These are phyloP conservation scores for Echinosophora koreensis DNA, from an alignment of 306 rosid species.

Conservation along the genomic window DNA sequence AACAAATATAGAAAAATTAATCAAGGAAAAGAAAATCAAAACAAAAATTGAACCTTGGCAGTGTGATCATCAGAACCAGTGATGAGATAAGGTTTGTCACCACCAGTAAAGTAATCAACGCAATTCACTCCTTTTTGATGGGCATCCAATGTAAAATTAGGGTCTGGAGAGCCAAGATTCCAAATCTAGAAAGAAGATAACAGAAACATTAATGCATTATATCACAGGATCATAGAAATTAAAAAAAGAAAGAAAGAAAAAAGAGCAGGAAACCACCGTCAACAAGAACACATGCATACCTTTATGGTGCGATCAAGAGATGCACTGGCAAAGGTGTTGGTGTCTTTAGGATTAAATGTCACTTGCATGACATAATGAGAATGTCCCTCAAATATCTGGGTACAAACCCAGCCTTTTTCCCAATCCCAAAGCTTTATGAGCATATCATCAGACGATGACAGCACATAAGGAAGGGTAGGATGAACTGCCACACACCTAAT, in stretches of 20 bases:
- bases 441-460: slow-evolving; percentile 99
- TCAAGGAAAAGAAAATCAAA: slow-evolving; percentile 20
- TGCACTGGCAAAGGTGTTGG: slow-evolving; percentile 99
- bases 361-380: slow-evolving; percentile 99
- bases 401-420: slow-evolving; percentile 98
- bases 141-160: slow-evolving; percentile 98
- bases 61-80: slow-evolving; percentile 99
- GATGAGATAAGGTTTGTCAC: slow-evolving; percentile 96
- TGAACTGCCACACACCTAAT: slow-evolving; percentile 98
- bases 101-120: slow-evolving; percentile 98
- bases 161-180: slow-evolving; percentile 99
- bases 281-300: slow-evolving; percentile 58
- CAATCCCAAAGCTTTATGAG: slow-evolving; percentile 99
- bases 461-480: slow-evolving; percentile 96
- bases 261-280: slow-evolving; percentile 29
- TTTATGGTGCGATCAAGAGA: slow-evolving; percentile 99
- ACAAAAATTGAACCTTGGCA: slow-evolving; percentile 72
- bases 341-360: slow-evolving; percentile 97
- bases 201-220: slow-evolving; percentile 43
- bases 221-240: slow-evolving; percentile 38
- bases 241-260: neutral
- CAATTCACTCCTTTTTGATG: slow-evolving; percentile 99
- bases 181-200: slow-evolving; percentile 72
- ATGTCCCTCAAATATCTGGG: slow-evolving; percentile 99
- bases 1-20: neutral